phyloP scores from a whole-genome alignment of 495 filamentous ascomycete species.

The Penicillium lagena region DNA sequence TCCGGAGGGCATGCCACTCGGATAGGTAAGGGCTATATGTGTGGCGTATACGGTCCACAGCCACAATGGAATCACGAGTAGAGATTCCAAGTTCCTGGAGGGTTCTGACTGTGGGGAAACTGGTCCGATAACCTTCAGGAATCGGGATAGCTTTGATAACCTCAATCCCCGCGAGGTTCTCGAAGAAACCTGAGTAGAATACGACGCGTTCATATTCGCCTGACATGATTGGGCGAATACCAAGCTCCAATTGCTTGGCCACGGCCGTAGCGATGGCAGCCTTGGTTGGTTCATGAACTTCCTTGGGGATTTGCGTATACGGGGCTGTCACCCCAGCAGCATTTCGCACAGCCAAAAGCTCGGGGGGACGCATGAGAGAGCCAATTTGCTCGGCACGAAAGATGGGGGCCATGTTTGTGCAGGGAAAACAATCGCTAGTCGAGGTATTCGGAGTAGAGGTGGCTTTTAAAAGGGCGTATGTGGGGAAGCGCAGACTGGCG shows the following conservation, averaged over 20 bases:
- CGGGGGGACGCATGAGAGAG: slow-evolving; percentile 13
- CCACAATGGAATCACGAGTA: slow-evolving; percentile 3
- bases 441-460: neutral
- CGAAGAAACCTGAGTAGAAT: slow-evolving; percentile 18
- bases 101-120: slow-evolving; percentile 4
- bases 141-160: slow-evolving; percentile 6
- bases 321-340: slow-evolving; percentile 13
- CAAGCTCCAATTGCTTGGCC: slow-evolving; percentile 8
- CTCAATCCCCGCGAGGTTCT: slow-evolving; percentile 8
- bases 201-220: slow-evolving; percentile 17
- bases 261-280: slow-evolving; percentile 9
- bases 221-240: slow-evolving; percentile 11
- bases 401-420: slow-evolving; percentile 18
- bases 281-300: slow-evolving; percentile 1
- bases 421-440: neutral
- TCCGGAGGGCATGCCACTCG: slow-evolving; percentile 12
- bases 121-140: slow-evolving; percentile 1
- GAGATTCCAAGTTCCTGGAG: slow-evolving; percentile 1
- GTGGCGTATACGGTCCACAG: slow-evolving; percentile 4
- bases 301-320: slow-evolving; percentile 1
- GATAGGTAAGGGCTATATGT: slow-evolving; percentile 9
- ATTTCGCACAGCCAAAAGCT: slow-evolving; percentile 12
- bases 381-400: slow-evolving; percentile 22
- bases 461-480: neutral
- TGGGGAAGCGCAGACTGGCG: no score